These are phyloP conservation scores for Magnolia changhungtana DNA, from an alignment of 164 flowering plant genomes.

Conservation along the genomic window DNA sequence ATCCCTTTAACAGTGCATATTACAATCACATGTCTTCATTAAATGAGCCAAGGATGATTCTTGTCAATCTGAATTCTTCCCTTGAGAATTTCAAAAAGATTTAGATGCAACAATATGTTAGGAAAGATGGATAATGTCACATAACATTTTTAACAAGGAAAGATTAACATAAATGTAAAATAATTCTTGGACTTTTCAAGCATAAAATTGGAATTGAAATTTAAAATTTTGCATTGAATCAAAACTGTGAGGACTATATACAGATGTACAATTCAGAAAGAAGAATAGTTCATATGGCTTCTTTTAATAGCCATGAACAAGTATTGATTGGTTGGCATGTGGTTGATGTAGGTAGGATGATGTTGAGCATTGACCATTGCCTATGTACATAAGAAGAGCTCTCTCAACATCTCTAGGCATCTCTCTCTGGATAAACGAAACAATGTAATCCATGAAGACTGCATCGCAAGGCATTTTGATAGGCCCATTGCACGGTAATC, in stretches of 20 bases:
- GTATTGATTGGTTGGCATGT: background rate
- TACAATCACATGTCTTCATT: no score
- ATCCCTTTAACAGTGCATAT: no score
- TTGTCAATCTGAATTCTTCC: no score
- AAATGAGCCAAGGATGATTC: no score
- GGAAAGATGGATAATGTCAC: no score
- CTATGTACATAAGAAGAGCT: slow-evolving; percentile 9
- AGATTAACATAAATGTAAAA: no score
- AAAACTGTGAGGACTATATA: background rate
- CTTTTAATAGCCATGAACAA: background rate
- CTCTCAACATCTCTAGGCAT: background rate
- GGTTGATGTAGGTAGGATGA: background rate
- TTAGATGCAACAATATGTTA: no score
- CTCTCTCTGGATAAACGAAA: slow-evolving; percentile 8
- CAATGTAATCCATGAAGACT: slow-evolving; percentile 17
- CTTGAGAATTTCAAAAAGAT: no score
- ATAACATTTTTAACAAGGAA: no score
- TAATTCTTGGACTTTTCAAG: no score
- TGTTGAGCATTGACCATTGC: slow-evolving; percentile 5
- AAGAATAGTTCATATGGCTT: background rate
- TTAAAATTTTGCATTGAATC: no score
- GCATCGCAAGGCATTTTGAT: slow-evolving; percentile 27
- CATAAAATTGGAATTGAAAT: no score
- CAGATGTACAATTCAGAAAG: background rate
- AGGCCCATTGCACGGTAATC: slow-evolving; percentile 20